These are phyloP conservation scores for Russula olivacea DNA, from an alignment of 768 basidiomycete genomes.

Conservation along the genomic window DNA sequence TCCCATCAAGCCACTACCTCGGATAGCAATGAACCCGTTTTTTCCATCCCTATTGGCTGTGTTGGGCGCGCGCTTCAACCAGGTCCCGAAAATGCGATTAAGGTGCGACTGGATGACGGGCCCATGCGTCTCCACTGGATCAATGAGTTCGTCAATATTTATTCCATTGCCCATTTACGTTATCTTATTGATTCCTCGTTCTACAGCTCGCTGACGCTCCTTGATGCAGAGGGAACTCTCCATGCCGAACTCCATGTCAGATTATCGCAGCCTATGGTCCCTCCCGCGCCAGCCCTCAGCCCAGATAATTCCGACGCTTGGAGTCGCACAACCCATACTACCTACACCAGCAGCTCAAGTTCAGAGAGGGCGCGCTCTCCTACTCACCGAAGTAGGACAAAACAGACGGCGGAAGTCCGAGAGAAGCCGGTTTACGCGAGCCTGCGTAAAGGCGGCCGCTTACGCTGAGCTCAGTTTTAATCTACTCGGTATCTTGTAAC, in stretches of 20 bases:
- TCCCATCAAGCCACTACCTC: background rate
- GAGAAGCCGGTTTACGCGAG: background rate
- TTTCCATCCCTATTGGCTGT: background rate
- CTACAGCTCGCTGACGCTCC: constrained; percentile 26
- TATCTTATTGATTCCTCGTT: background rate
- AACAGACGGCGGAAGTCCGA: background rate
- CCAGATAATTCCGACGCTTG: background rate
- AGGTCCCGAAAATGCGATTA: constrained; percentile 8
- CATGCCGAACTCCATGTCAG: constrained; percentile 12
- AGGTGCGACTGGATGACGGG: constrained; percentile 5
- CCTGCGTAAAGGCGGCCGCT: constrained; percentile 11
- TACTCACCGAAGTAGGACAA: background rate
- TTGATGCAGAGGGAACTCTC: constrained; percentile 27
- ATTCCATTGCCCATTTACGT: background rate
- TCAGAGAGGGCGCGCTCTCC: background rate
- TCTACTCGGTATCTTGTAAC: background rate
- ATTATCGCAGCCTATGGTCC: background rate
- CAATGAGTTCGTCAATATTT: constrained; percentile 37
- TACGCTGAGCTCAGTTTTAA: background rate
- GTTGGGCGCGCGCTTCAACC: background rate
- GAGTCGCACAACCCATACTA: background rate
- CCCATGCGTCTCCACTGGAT: constrained; percentile 13
- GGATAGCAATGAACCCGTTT: background rate
- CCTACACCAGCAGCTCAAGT: background rate
- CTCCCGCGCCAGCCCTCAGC: background rate